These are phyloP conservation scores for Cylindrodendrum hubeiense DNA, from an alignment of 2,329 filamentous ascomycete species.

Conservation along the genomic window DNA sequence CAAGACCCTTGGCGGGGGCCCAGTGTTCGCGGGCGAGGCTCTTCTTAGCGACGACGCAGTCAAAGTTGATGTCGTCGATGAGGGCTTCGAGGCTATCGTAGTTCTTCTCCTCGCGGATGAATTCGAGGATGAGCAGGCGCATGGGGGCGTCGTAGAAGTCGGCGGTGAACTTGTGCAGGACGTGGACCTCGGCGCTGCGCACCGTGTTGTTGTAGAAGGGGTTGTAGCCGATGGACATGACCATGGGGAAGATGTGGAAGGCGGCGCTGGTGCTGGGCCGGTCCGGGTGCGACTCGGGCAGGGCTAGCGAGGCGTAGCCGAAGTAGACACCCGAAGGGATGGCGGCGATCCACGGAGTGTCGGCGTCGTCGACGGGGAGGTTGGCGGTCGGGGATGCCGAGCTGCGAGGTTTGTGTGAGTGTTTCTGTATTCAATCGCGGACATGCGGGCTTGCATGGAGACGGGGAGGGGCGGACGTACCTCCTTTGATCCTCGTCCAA, in stretches of 20 bases:
- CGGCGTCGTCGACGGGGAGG: conserved; percentile 77
- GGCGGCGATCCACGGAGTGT: conserved; percentile 70
- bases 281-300: conserved; percentile 63
- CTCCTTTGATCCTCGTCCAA: conserved; percentile 94
- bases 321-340: conserved; percentile 90
- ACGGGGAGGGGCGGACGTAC: conserved; percentile 57
- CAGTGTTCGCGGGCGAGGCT: conserved; percentile 78
- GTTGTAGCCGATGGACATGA: conserved; percentile 96
- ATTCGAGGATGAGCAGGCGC: conserved; percentile 85
- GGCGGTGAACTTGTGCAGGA: conserved; percentile 79
- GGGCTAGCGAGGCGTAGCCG: conserved; percentile 84
- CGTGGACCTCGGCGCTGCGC: conserved; percentile 89
- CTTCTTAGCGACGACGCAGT: conserved; percentile 84
- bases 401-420: conserved; percentile 59
- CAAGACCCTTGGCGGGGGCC: conserved; percentile 57
- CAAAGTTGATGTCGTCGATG: conserved; percentile 87
- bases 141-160: conserved; percentile 91
- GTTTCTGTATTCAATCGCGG: background rate
- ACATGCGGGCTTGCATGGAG: background rate
- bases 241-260: conserved; percentile 79
- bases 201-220: conserved; percentile 96
- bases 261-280: conserved; percentile 40
- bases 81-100: conserved; percentile 87
- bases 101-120: conserved; percentile 89
- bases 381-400: conserved; percentile 98